Conservation (phyloP, 345 rosid species). For the Linum lewisii region DNA sequence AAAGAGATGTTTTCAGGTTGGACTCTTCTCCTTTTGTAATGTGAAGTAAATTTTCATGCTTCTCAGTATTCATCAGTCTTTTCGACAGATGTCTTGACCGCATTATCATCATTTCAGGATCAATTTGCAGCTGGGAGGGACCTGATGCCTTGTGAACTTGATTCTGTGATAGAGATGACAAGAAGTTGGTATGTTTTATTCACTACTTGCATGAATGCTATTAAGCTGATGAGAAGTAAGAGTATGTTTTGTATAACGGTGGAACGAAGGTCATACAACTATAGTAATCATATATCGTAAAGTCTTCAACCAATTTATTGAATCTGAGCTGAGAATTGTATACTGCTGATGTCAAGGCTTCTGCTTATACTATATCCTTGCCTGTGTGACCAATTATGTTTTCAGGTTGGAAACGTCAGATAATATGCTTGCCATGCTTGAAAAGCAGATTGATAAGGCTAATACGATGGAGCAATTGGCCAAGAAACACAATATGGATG, state of each 20-base stretch:
- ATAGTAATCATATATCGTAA: no score
- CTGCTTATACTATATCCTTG: neutral
- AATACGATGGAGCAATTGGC: conserved; percentile 1
- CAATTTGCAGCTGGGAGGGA: conserved; percentile 23
- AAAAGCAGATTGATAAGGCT: conserved; percentile 16
- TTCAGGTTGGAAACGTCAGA: conserved; percentile 17
- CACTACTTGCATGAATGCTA: neutral
- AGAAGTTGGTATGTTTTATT: conserved; percentile 10
- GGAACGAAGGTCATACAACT: no score
- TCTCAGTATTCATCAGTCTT: neutral
- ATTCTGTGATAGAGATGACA: conserved; percentile 8
- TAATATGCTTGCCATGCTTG: conserved; percentile 13
- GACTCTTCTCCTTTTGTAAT: neutral
- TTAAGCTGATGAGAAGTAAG: no score
- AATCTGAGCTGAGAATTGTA: neutral
- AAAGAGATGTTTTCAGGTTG: conserved; percentile 15
- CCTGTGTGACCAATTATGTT: neutral
- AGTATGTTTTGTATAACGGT: no score
- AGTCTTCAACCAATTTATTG: neutral
- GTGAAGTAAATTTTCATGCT: neutral
- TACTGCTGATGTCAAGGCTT: neutral
- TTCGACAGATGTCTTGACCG: neutral
- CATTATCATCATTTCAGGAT: conserved; percentile 8
- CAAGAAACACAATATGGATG: conserved; percentile 8
- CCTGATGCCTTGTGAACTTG: conserved; percentile 10